Evolutionary conservation across 768 basidiomycete genomes (phyloP).

Genomic region (Suillus occidentalis): DNA sequence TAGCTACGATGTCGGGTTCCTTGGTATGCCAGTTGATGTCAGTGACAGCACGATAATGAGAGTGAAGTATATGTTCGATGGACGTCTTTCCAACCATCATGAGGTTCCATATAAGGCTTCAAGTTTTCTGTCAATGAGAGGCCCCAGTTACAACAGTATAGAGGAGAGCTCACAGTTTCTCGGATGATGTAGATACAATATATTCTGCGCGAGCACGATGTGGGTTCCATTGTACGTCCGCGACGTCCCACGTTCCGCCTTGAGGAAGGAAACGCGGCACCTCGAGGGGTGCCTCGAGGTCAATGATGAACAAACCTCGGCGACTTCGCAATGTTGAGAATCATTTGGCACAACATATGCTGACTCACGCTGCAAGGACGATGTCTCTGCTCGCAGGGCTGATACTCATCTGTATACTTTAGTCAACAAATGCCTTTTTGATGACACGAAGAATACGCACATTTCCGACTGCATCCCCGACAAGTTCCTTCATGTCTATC

Average conservation of each 20-base stretch:
- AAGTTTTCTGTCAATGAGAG: slow-evolving; percentile 4
- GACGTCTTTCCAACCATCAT: slow-evolving; percentile 68
- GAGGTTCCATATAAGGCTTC: slow-evolving; percentile 94
- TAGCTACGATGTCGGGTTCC: slow-evolving; percentile 82
- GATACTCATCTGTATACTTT: slow-evolving; percentile 75
- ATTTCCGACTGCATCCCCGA: slow-evolving; percentile 83
- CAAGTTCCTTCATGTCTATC: slow-evolving; percentile 77
- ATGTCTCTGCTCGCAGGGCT: slow-evolving; percentile 87
- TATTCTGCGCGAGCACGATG: slow-evolving; percentile 74
- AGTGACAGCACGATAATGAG: slow-evolving; percentile 93
- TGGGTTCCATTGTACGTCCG: slow-evolving; percentile 92
- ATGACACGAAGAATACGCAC: slow-evolving; percentile 43
- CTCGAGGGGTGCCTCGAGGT: slow-evolving; percentile 83
- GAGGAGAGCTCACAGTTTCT: slow-evolving; percentile 67
- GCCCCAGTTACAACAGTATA: not conserved
- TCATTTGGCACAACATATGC: not conserved
- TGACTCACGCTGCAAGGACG: slow-evolving; percentile 80
- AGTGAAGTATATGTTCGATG: slow-evolving; percentile 81
- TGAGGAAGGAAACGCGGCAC: slow-evolving; percentile 94
- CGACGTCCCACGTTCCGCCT: slow-evolving; percentile 95
- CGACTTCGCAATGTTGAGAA: slow-evolving; percentile 43
- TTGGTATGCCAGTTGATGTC: slow-evolving; percentile 97
- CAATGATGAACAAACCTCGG: slow-evolving; percentile 92
- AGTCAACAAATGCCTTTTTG: slow-evolving; percentile 11
- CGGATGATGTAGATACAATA: slow-evolving; percentile 85